A percentile compares a stretch with the other conserved stretches of the same genome.
These are phyloP conservation scores for Microsporum audouinii DNA, from an alignment of 2,329 filamentous ascomycete genomes.

Conservation along the genomic window DNA sequence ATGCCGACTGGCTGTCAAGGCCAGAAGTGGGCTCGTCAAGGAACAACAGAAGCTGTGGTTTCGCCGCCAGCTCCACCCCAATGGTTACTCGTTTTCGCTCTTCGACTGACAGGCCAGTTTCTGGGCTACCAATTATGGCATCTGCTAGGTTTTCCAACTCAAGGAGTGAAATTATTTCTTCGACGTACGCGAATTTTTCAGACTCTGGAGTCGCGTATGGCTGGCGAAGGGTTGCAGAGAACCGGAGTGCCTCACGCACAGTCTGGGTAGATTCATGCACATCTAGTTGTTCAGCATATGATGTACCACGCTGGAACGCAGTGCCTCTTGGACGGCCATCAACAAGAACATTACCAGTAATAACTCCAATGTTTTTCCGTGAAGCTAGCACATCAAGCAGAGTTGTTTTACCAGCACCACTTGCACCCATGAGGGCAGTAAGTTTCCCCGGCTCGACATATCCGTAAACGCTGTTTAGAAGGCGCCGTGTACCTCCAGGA, in stretches of 20 bases:
- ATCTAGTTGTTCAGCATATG: conserved; percentile 74
- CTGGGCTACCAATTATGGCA: conserved; percentile 79
- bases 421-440: conserved; percentile 81
- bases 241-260: conserved; percentile 76
- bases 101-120: conserved; percentile 56
- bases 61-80: conserved; percentile 89
- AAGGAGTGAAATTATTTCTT: conserved; percentile 79
- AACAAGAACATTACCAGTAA: conserved; percentile 72
- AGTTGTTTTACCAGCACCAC: conserved; percentile 85
- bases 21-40: conserved; percentile 91
- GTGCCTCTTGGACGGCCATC: conserved; percentile 58
- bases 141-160: conserved; percentile 87
- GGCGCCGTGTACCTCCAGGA: conserved; percentile 62
- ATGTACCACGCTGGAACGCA: conserved; percentile 75
- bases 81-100: conserved; percentile 76
- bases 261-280: conserved; percentile 74
- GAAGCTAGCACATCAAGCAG: conserved; percentile 76
- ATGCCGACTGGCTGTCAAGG: conserved; percentile 84
- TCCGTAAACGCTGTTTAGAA: conserved; percentile 77
- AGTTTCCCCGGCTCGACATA: conserved; percentile 93
- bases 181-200: conserved; percentile 78
- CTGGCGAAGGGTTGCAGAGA: conserved; percentile 76
- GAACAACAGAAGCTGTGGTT: conserved; percentile 79
- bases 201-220: conserved; percentile 57
- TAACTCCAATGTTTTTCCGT: conserved; percentile 78